phyloP scores from a whole-genome alignment of 148 eudicot species.

The Silene latifolia region DNA sequence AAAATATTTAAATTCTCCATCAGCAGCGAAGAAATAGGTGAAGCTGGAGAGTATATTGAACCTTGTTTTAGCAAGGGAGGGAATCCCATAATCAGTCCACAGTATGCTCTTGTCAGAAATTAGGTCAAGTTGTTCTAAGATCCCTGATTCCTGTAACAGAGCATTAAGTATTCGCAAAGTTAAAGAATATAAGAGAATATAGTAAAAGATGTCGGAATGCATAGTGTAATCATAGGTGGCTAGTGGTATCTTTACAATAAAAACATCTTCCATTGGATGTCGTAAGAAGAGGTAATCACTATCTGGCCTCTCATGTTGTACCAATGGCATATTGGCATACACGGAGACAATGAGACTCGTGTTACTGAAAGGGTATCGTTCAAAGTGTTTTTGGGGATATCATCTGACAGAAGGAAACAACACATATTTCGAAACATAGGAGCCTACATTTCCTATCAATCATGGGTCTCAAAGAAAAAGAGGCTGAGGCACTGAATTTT shows the following conservation, averaged over 20 bases:
- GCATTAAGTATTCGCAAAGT: slow-evolving; percentile 7
- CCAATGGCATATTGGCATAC: not conserved
- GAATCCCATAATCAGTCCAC: slow-evolving; percentile 81
- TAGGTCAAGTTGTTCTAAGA: slow-evolving; percentile 80
- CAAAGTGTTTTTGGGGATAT: no score
- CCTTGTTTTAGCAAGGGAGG: slow-evolving; percentile 91
- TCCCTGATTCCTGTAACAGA: slow-evolving; percentile 58
- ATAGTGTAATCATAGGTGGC: not conserved
- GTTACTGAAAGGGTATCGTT: not conserved
- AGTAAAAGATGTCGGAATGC: not conserved
- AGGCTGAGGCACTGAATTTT: not conserved
- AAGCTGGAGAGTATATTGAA: slow-evolving; percentile 15
- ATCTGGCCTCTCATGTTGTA: slow-evolving; percentile 1
- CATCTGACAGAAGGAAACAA: no score
- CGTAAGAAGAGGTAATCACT: not conserved
- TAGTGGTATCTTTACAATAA: not conserved
- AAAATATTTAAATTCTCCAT: not conserved
- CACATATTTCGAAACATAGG: no score
- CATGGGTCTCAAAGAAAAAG: not conserved
- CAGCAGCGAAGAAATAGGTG: not conserved
- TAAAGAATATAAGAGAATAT: not conserved
- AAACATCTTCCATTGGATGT: not conserved
- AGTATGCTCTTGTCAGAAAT: slow-evolving; percentile 71
- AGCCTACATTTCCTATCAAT: not conserved
- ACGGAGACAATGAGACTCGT: not conserved